Evolutionary conservation across 1,284 basidiomycete genomes (phyloP), one percentile per base, ranked within the genome.

Genomic region (Trichosporon sp.): DNA sequence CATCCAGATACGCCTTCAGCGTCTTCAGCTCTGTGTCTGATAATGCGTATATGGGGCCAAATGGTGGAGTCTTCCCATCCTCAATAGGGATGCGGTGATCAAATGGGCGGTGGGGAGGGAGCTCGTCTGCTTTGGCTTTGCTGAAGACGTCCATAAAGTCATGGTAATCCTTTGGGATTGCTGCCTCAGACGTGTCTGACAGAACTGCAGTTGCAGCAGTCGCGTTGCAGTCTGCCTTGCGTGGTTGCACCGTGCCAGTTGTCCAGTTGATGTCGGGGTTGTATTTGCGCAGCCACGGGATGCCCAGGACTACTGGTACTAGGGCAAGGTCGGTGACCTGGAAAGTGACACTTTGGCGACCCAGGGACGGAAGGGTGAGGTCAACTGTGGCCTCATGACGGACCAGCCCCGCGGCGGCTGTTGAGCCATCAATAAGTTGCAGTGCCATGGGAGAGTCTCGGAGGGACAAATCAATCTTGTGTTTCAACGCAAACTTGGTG

Each of bases 1-100:
- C 63, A 21, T 64, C 33, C 6, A 68, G 40, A 36, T 66, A 70
- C 31, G 79, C 75, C 23, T 63, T 61, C 2, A 83, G 70, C 0
- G 77, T 76, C n/a, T 74, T 78, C 63, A 81, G 74, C 72, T 83
- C 80, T 4, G 68, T 65, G n/a, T 68, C 71, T 2, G 78, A 77
- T n/a, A 82, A 74, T 14, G 71, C 66, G 65, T 82, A 82, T 29
- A 81, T 67, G 2, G 75, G 75, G 2, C 81, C 78, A 33, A 78
- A 79, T 0, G 80, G 76, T 5, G 80, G 81, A 21, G 62, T 40
- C 36, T 68, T 75, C 6, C 75, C 79, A 1, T 76, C 73, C 49
- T 80, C 73, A n/a, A 81, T 59, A 0, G 77, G 71, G 44, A 81
- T 81, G 10, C 27, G 6, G 10, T 58, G 34, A 7, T 58, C 33